These are phyloP conservation scores for Aschersonia sp. DNA, from an alignment of 2,329 filamentous ascomycete species.

Conservation along the genomic window DNA sequence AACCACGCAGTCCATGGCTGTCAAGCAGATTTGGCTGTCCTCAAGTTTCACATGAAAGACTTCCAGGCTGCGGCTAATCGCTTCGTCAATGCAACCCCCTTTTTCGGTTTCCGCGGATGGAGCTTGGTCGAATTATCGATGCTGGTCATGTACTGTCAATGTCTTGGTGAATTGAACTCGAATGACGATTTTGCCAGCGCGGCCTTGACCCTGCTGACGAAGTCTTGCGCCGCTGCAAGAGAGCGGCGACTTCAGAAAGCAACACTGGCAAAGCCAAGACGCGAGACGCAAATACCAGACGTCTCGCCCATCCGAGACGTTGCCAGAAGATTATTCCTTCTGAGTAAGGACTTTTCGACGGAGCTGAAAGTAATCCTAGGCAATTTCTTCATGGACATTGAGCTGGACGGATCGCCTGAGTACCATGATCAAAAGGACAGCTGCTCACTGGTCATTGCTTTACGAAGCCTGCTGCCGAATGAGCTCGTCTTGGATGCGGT, in stretches of 20 bases:
- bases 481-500: conserved; percentile 51
- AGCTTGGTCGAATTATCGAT: conserved; percentile 65
- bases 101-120: conserved; percentile 70
- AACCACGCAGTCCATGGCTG: conserved; percentile 62
- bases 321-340: conserved; percentile 29
- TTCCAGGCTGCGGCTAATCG: conserved; percentile 59
- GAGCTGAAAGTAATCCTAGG: conserved; percentile 54
- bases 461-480: conserved; percentile 61
- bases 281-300: conserved; percentile 10
- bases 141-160: conserved; percentile 73
- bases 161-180: conserved; percentile 60
- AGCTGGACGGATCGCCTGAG: conserved; percentile 50
- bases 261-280: conserved; percentile 7
- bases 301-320: conserved; percentile 28
- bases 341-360: conserved; percentile 29
- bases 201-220: conserved; percentile 58
- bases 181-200: conserved; percentile 69
- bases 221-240: conserved; percentile 41
- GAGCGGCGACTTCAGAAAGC: conserved; percentile 27
- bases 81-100: conserved; percentile 64
- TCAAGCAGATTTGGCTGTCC: conserved; percentile 70
- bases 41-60: conserved; percentile 66
- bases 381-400: conserved; percentile 58
- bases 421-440: conserved; percentile 62
- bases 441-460: conserved; percentile 52